Conservation (phyloP, 805 yeast genomes). For the Nakazawaea ishiwadae region DNA sequence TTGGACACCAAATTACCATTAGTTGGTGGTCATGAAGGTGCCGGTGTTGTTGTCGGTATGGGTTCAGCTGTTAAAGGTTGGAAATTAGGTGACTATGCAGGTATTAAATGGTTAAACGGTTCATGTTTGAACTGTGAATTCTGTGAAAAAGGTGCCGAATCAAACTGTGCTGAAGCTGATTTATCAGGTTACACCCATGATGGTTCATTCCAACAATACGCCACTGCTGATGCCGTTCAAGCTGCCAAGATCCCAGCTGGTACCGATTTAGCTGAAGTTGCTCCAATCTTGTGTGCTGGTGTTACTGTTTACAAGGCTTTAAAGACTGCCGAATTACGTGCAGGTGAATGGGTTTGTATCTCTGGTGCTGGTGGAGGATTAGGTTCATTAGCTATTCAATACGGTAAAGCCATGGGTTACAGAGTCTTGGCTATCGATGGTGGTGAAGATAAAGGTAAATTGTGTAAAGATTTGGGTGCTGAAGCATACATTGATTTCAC, state of each 20-base stretch:
- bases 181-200: conserved; percentile 40
- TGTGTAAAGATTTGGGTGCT: conserved; percentile 55
- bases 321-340: conserved; percentile 39
- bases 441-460: conserved; percentile 59
- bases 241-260: conserved; percentile 37
- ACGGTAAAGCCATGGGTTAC: conserved; percentile 72
- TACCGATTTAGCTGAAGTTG: conserved; percentile 35
- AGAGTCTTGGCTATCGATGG: conserved; percentile 71
- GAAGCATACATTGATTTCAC: conserved; percentile 57
- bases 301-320: conserved; percentile 66
- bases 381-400: conserved; percentile 72
- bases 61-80: conserved; percentile 54
- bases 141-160: conserved; percentile 48
- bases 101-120: conserved; percentile 61
- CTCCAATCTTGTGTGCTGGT: conserved; percentile 64
- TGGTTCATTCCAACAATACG: conserved; percentile 44
- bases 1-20: conserved; percentile 50
- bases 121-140: conserved; percentile 58
- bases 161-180: conserved; percentile 44
- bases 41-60: conserved; percentile 56
- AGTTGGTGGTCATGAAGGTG: conserved; percentile 69
- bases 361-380: conserved; percentile 84
- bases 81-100: conserved; percentile 57
- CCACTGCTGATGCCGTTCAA: conserved; percentile 39
- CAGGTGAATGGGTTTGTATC: conserved; percentile 73